Evolutionary conservation across 495 filamentous ascomycete species (phyloP).

Genomic region (Aspergillus ellipticus): DNA sequence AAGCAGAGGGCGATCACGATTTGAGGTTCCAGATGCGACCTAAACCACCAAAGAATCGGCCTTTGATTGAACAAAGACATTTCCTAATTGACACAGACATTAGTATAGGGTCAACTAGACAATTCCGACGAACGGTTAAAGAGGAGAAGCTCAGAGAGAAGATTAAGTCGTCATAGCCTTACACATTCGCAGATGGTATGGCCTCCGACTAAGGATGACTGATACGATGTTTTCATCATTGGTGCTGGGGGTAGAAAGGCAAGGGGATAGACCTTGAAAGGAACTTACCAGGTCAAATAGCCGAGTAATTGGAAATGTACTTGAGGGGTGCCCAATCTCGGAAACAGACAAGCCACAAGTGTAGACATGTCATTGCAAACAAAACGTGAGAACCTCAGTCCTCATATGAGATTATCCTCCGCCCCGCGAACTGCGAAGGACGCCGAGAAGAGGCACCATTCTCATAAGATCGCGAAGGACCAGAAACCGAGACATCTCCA

Average conservation of each 20-base stretch:
- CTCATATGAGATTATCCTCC: conserved; percentile 39
- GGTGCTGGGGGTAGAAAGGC: background rate
- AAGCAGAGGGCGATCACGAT: conserved; percentile 13
- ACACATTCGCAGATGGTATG: conserved; percentile 42
- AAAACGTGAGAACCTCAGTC: conserved; percentile 25
- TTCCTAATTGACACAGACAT: background rate
- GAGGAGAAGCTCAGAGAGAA: conserved; percentile 32
- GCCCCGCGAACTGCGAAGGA: conserved; percentile 17
- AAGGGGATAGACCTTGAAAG: background rate
- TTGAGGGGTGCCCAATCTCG: background rate
- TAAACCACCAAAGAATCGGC: background rate
- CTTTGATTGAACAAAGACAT: background rate
- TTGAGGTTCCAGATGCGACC: background rate
- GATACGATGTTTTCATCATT: conserved; percentile 40
- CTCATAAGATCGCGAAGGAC: background rate
- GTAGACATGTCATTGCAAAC: background rate
- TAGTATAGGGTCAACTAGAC: background rate
- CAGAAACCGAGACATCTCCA: background rate
- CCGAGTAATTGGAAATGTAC: background rate
- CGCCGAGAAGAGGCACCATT: background rate
- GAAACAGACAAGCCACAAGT: background rate
- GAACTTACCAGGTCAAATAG: background rate
- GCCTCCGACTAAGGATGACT: conserved; percentile 50
- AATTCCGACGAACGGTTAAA: background rate
- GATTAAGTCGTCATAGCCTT: conserved; percentile 36